Evolutionary conservation across 768 basidiomycete species (phyloP).

Genomic region (Exidia glandulosa): DNA sequence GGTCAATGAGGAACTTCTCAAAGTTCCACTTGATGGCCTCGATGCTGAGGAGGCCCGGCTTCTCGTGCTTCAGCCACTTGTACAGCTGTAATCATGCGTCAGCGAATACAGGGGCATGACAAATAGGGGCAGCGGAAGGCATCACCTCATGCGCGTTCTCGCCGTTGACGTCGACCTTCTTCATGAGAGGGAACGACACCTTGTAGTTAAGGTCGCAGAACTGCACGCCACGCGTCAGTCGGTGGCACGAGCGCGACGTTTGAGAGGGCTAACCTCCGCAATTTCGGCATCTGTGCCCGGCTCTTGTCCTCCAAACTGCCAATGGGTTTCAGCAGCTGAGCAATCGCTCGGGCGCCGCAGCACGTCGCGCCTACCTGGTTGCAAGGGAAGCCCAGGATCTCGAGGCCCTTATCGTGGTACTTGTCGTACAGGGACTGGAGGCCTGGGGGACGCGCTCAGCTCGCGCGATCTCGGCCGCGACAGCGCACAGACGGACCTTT

Average conservation of each 20-base stretch:
- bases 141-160: slow-evolving; percentile 57
- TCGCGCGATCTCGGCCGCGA: background rate
- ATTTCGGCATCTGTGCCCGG: slow-evolving; percentile 73
- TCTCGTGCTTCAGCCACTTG: slow-evolving; percentile 75
- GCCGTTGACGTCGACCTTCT: slow-evolving; percentile 91
- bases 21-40: slow-evolving; percentile 87
- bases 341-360: background rate
- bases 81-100: slow-evolving; percentile 32
- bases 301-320: slow-evolving; percentile 76
- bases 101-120: background rate
- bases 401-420: slow-evolving; percentile 64
- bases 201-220: slow-evolving; percentile 79
- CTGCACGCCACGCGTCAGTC: too few species aligned
- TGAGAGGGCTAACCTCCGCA: slow-evolving; percentile 18
- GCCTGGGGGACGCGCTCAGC: slow-evolving; percentile 28
- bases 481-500: slow-evolving; percentile 31
- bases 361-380: slow-evolving; percentile 48
- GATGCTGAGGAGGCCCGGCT: slow-evolving; percentile 60
- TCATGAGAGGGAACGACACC: slow-evolving; percentile 83
- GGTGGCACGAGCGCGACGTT: background rate
- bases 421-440: slow-evolving; percentile 74
- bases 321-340: background rate
- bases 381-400: slow-evolving; percentile 85
- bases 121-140: background rate
- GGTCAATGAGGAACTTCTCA: slow-evolving; percentile 37